Conservation (phyloP, 129 eudicot genomes). For the Centaurea solstitialis region DNA sequence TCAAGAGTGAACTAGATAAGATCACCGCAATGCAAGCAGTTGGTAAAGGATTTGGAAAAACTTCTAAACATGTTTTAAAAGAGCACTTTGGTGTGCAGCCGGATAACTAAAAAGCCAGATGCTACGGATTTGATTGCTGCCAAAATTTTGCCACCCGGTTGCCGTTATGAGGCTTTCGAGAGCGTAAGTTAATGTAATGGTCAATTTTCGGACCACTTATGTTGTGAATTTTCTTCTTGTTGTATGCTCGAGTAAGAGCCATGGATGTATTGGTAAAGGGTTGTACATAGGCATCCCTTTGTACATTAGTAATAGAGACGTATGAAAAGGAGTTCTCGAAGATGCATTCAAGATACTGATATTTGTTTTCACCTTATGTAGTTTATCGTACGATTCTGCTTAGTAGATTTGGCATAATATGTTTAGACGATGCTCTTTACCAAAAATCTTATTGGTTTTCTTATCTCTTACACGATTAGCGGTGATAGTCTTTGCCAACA, state of each 20-base stretch:
- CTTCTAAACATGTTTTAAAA: constrained; percentile 53
- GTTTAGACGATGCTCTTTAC: no score
- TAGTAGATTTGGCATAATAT: no score
- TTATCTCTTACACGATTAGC: background rate
- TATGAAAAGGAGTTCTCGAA: background rate
- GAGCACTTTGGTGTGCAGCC: constrained; percentile 55
- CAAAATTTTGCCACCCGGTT: constrained; percentile 13
- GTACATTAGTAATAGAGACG: background rate
- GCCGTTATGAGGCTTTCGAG: background rate
- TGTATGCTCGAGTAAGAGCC: constrained; percentile 6
- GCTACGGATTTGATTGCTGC: background rate
- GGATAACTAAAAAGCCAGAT: constrained; percentile 24
- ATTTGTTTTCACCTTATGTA: background rate
- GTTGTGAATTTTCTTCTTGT: constrained; percentile 1
- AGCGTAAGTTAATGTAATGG: constrained; percentile 10
- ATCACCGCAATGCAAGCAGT: constrained; percentile 63
- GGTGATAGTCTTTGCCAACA: background rate
- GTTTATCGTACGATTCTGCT: background rate
- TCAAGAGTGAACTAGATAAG: constrained; percentile 53
- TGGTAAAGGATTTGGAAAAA: constrained; percentile 67
- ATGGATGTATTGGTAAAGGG: constrained; percentile 1
- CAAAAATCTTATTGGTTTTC: background rate
- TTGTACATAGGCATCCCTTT: background rate
- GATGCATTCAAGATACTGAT: background rate
- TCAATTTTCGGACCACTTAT: background rate